Evolutionary conservation across 163 green algal species (phyloP).

Genomic region (Trebouxiophyceae sp.): DNA sequence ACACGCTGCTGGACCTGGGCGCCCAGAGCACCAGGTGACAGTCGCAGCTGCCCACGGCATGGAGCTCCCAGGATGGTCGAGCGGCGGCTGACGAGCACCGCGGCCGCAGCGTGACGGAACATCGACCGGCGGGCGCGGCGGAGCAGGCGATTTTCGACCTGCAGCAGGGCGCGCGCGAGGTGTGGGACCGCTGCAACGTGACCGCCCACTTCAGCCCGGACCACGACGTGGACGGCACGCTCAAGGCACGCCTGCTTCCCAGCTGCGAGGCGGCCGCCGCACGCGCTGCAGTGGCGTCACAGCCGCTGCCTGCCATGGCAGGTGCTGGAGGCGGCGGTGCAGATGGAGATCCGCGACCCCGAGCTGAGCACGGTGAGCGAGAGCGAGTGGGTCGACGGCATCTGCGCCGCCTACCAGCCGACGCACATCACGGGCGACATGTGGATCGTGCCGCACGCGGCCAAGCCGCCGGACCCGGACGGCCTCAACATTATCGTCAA

Average conservation of each 20-base stretch:
- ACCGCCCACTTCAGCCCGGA: neutral
- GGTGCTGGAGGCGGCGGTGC: neutral
- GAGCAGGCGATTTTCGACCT: neutral
- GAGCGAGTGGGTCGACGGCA: conserved; percentile 6
- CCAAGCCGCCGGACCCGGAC: conserved; percentile 18
- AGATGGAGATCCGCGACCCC: neutral
- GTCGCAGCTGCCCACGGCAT: too few relatives aligned
- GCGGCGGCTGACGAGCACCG: too few relatives aligned
- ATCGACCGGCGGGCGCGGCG: neutral
- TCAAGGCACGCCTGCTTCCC: neutral
- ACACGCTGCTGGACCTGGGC: neutral
- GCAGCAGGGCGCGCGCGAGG: neutral
- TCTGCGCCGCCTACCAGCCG: conserved; percentile 24
- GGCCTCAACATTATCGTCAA: conserved; percentile 66
- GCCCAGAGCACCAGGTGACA: neutral
- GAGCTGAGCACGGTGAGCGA: neutral
- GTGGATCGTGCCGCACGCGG: conserved; percentile 45
- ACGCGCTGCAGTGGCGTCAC: too few relatives aligned
- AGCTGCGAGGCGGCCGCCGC: too few relatives aligned
- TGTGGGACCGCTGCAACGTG: neutral
- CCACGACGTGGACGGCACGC: neutral
- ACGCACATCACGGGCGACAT: conserved; percentile 18
- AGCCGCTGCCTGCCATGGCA: too few relatives aligned
- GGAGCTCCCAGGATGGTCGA: too few relatives aligned
- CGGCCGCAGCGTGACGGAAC: neutral